These are phyloP conservation scores for Diplocarpon rosae DNA, from an alignment of 2,329 filamentous ascomycete species.

Conservation along the genomic window DNA sequence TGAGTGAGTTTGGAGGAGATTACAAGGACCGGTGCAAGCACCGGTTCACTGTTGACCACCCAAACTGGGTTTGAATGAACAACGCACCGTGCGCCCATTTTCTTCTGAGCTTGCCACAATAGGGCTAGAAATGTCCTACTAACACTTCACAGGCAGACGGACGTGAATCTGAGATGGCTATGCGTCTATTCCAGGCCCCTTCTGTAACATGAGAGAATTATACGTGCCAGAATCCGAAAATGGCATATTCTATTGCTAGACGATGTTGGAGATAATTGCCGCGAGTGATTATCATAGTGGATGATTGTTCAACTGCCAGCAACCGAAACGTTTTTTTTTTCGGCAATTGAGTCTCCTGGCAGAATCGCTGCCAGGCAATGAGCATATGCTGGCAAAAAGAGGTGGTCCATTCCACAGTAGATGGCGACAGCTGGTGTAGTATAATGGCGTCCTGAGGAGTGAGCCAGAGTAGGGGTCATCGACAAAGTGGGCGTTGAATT, in stretches of 20 bases:
- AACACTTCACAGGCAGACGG: constrained; percentile 35
- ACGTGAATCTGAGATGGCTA: constrained; percentile 33
- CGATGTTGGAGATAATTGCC: constrained; percentile 35
- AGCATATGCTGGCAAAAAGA: no score
- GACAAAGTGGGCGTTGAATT: no score
- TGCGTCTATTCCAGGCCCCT: constrained; percentile 17
- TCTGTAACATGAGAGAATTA: constrained; percentile 31
- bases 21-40: constrained; percentile 47
- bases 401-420: no score
- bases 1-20: constrained; percentile 26
- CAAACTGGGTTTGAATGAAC: constrained; percentile 44
- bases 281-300: constrained; percentile 22
- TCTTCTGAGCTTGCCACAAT: constrained; percentile 31
- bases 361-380: constrained; percentile 14
- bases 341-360: constrained; percentile 15
- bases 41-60: constrained; percentile 40
- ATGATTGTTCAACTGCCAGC: constrained; percentile 21
- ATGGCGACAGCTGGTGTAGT: no score
- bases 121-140: not conserved
- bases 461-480: no score
- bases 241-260: constrained; percentile 37
- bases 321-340: constrained; percentile 16
- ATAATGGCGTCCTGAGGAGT: no score
- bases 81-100: constrained; percentile 39
- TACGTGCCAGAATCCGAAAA: constrained; percentile 36